Evolutionary conservation across 352 stramenopile species (phyloP).

Genomic region (Pythium phragmiticola): DNA sequence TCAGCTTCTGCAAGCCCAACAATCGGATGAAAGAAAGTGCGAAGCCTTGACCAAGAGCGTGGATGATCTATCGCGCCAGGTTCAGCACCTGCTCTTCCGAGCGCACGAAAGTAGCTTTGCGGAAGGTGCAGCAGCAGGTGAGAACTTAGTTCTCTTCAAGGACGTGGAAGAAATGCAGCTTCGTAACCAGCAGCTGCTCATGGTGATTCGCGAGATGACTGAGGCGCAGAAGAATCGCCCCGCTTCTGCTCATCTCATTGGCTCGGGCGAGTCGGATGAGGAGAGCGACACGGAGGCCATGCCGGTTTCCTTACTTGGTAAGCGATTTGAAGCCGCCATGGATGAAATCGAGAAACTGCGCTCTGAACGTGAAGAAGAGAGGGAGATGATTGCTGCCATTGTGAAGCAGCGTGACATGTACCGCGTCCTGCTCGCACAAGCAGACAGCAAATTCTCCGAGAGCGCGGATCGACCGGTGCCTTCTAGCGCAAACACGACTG

Average conservation of each 20-base stretch:
- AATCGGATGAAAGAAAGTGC: slow-evolving; percentile 64
- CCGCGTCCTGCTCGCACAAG: slow-evolving; percentile 88
- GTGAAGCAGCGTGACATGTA: slow-evolving; percentile 97
- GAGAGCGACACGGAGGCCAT: slow-evolving; percentile 35
- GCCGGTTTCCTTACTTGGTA: slow-evolving; percentile 30
- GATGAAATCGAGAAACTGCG: slow-evolving; percentile 84
- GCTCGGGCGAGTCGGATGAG: slow-evolving; percentile 65
- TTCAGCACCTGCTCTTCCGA: slow-evolving; percentile 86
- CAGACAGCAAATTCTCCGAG: slow-evolving; percentile 74
- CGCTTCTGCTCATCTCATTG: slow-evolving; percentile 41
- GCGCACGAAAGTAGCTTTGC: slow-evolving; percentile 52
- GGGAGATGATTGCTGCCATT: slow-evolving; percentile 91
- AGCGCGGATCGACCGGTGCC: background rate
- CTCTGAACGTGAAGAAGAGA: slow-evolving; percentile 66
- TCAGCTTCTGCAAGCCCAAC: slow-evolving; percentile 60
- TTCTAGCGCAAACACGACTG: background rate
- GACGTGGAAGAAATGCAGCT: slow-evolving; percentile 88
- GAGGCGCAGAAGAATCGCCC: slow-evolving; percentile 38
- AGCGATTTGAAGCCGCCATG: slow-evolving; percentile 54
- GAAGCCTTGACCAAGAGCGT: slow-evolving; percentile 78
- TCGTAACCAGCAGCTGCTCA: slow-evolving; percentile 91
- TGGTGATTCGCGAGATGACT: slow-evolving; percentile 72
- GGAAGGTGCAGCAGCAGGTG: slow-evolving; percentile 13
- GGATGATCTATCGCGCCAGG: slow-evolving; percentile 90
- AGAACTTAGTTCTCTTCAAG: slow-evolving; percentile 86